Conservation (phyloP, 2,329 filamentous ascomycete genomes). For the Ophiostoma sp. region DNA sequence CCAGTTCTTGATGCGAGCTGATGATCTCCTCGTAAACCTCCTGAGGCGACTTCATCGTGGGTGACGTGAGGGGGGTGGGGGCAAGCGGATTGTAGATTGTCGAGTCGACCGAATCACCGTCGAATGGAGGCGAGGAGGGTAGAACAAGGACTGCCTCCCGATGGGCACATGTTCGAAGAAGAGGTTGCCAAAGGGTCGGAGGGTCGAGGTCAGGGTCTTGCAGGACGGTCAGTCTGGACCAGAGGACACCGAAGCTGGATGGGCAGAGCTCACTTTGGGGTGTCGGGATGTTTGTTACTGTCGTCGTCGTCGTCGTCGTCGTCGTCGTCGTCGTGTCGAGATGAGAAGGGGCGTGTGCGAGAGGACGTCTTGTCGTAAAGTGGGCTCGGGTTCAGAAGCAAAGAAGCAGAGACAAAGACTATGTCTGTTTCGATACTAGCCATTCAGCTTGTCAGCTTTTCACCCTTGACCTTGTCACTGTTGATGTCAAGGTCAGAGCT, state of each 20-base stretch:
- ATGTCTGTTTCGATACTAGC: too few species aligned
- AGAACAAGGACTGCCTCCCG: conserved; percentile 16
- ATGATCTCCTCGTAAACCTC: conserved; percentile 39
- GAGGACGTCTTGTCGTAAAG: too few species aligned
- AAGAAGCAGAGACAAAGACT: too few species aligned
- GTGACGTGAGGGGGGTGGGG: not conserved
- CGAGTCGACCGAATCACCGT: conserved; percentile 7
- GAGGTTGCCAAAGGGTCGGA: not conserved
- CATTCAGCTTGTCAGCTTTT: not conserved
- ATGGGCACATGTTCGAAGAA: conserved; percentile 19
- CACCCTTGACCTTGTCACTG: not conserved
- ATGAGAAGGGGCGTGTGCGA: not conserved
- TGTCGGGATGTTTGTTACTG: not conserved
- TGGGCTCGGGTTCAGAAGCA: too few species aligned
- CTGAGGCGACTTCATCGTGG: conserved; percentile 34
- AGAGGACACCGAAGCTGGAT: not conserved
- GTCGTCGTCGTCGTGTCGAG: not conserved
- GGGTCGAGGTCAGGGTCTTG: not conserved
- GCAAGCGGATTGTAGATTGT: not conserved
- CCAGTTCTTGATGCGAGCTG: conserved; percentile 41
- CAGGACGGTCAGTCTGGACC: not conserved
- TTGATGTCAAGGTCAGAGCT: not conserved
- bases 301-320: not conserved
- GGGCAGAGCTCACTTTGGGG: not conserved
- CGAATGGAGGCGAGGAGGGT: conserved; percentile 7